Percentiles rank a stretch among this genome's conserved stretches.
Evolutionary conservation across 2,329 filamentous ascomycete species (phyloP).

Genomic region (Colletotrichum sp.): DNA sequence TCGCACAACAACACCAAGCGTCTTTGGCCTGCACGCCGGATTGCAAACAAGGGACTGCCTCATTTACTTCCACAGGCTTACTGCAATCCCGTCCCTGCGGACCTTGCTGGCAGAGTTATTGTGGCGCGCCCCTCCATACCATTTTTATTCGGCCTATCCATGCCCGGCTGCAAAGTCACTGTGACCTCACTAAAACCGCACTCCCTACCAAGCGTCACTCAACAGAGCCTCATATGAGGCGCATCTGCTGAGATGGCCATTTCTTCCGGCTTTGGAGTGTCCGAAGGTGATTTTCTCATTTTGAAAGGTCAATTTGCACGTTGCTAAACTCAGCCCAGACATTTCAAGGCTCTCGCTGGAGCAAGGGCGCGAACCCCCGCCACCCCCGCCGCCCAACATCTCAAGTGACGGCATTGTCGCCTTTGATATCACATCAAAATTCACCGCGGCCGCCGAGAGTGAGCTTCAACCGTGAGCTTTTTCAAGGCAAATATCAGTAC

Average conservation of each 20-base stretch:
- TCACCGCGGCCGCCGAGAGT: conserved; percentile 59
- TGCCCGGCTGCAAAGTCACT: background rate
- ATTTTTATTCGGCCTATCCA: conserved; percentile 5
- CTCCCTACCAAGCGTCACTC: background rate
- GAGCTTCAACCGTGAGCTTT: conserved; percentile 23
- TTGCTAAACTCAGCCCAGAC: conserved; percentile 33
- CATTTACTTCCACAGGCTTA: background rate
- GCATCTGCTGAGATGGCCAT: conserved; percentile 7
- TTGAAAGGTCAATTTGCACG: background rate
- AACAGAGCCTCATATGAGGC: conserved; percentile 14
- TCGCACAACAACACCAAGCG: background rate
- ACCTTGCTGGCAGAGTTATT: background rate
- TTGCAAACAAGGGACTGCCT: background rate
- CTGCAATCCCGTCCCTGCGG: background rate
- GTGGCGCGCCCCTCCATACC: background rate
- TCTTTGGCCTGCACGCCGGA: background rate
- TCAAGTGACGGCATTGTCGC: conserved; percentile 56
- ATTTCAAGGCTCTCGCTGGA: conserved; percentile 46
- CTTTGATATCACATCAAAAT: conserved; percentile 63
- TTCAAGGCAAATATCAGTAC: background rate
- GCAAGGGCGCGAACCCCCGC: conserved; percentile 32
- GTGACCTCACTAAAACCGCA: conserved; percentile 19
- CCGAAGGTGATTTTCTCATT: conserved; percentile 35
- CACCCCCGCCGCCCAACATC: conserved; percentile 44
- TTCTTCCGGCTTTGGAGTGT: conserved; percentile 33